Evolutionary conservation across 345 rosid genomes (phyloP), one percentile per base, ranked within the genome.

Genomic region (Eucalyptus erythrocorys): DNA sequence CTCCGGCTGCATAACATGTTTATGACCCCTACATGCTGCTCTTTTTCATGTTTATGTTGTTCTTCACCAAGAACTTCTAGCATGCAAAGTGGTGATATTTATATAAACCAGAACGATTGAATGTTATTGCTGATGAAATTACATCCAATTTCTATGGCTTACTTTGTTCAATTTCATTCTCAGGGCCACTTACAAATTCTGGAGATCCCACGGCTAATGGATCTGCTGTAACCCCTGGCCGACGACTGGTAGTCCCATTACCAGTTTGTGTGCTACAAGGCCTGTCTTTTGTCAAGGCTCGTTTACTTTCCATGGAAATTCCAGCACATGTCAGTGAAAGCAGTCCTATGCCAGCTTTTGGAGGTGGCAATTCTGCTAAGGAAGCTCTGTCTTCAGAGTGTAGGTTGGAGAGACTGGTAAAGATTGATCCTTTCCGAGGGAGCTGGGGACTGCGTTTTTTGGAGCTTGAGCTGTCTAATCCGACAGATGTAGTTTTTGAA

Each of bases 401-500:
- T 90, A 94, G 93, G 93, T 93, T 93, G 89, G 98, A 98, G 64
- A 95, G 95, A 88, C 91, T 97, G 89, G 95, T 96, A 88, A 98
- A 97, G 91, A 97, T 97, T 47, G 96, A 98, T 92, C 99, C 98
- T 76, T 96, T 94, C 85, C 93, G 99, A 92, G 99, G 99, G 90
- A 98, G 99, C 90, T 97, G 99, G 99, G 99, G 99, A 50, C 91
- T 98, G 21, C 97, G 97, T 55, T 96, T 98, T 91, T 96, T 98
- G 45, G 99, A 98, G 91, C 95, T 98, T 48, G 99, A 98, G 94
- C 87, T 98, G 92, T 95, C 95, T 81, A 98, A 97, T 90, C 99
- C 99, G 81, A 97, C 99, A 55, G 99, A 96, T 80, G 96, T 97
- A 50, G 99, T 96, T 88, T 97, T 98, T 91, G 99, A 98, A 90